Base-by-base conservation (phyloP, 768 basidiomycete genomes). In the Coprinopsis strossmayeri region DNA sequence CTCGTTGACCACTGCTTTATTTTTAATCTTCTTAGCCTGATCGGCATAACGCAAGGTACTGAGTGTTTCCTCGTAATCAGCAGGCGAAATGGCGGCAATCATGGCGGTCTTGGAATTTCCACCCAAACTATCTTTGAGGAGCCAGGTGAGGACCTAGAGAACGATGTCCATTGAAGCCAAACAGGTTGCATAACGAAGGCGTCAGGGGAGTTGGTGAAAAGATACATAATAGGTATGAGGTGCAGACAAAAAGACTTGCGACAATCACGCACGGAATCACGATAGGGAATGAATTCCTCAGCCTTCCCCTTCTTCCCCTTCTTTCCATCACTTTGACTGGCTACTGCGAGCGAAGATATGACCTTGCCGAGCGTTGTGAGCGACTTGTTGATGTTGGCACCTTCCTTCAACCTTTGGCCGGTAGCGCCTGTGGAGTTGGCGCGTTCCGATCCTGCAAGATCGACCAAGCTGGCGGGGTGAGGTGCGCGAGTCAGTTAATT, bases 21-120 rank as follows among this genome's bases (percentile, higher is more conserved):
- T 99, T 83, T 94, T 97, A 70, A 99, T 99, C 84, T 95, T 95
- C 85, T 99, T 99, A 27, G 95, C 94, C 64, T 91, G 91, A 74
- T 96, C 93, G 57, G 96, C 96, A 67, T 99, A 98, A 3, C 96
- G 87, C 50, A 99, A 72, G 1, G 95, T 98, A 67, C 91, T 91
- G 53, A 98, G 72, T 13, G 95, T 97, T 66, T 98, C 95, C 56
- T 98, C 95, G 61, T 97, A 97, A 69, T 97, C 93, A 39, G 93
- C 94, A n/a, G 93, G 94, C 38, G 92, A 84, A 53, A 99, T 98
- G 32, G 96, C 96, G 44, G 96, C 96, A 55, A 99, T 97, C 96
- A 99, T 98, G 3, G 95, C 93, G 3, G 95, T 99, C 72, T 96
- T 95, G 27, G 90, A 93, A 68, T 95, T 95, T 4, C 91, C 96